These are phyloP conservation scores for Laetiporus sulphureus DNA, from an alignment of 1,284 basidiomycete genomes.

Conservation along the genomic window DNA sequence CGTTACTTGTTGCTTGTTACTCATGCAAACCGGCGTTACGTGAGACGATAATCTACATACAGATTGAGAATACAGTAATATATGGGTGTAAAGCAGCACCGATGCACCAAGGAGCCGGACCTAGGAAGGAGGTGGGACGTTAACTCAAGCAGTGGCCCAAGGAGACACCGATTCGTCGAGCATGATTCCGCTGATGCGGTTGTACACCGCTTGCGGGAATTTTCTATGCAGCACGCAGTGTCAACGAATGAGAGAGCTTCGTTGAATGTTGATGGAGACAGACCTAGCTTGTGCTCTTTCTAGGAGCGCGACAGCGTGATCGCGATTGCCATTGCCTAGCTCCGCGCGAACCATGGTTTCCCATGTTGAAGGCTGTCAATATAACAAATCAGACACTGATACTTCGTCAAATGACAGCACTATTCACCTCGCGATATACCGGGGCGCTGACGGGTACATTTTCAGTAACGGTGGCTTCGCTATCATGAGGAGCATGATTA, in stretches of 20 bases:
- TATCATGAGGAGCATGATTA: conserved; percentile 74
- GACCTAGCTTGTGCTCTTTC: conserved; percentile 72
- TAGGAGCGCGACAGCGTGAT: conserved; percentile 66
- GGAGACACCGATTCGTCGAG: conserved; percentile 29
- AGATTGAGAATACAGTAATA: neutral
- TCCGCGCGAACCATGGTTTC: conserved; percentile 95
- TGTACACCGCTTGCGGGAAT: conserved; percentile 50
- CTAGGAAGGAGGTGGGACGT: too few relatives aligned
- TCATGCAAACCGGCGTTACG: too few relatives aligned
- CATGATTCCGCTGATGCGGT: conserved; percentile 38
- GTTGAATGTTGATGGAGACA: conserved; percentile 17
- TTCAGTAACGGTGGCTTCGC: conserved; percentile 17
- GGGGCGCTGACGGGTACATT: conserved; percentile 35
- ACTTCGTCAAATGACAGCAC: neutral
- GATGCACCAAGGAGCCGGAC: too few relatives aligned
- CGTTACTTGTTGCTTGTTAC: too few relatives aligned
- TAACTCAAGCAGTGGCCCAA: conserved; percentile 17
- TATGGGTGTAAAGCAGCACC: neutral
- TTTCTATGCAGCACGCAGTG: conserved; percentile 40
- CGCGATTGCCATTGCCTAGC: conserved; percentile 69
- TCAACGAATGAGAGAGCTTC: too few relatives aligned
- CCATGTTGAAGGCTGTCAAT: conserved; percentile 84
- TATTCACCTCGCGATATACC: conserved; percentile 85
- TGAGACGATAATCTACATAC: neutral
- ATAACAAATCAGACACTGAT: neutral